A percentile compares a stretch with the other conserved stretches of the same genome.
Evolutionary conservation across 495 filamentous ascomycete species (phyloP).

Genomic region (Xylaria bambusicola): DNA sequence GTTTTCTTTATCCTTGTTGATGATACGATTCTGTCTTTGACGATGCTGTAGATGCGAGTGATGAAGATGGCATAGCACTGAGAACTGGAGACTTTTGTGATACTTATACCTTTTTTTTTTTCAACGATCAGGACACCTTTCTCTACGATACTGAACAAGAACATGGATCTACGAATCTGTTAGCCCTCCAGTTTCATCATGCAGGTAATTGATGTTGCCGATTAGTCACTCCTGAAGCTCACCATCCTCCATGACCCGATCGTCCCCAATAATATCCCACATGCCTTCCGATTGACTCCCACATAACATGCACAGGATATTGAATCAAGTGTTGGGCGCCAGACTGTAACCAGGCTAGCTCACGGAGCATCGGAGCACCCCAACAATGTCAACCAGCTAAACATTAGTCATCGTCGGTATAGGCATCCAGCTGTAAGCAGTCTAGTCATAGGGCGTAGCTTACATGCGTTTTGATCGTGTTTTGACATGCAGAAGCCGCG

Average conservation of each 20-base stretch:
- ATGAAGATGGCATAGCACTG: too few species aligned
- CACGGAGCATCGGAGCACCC: background rate
- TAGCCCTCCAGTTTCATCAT: background rate
- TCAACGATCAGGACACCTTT: background rate
- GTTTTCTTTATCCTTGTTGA: background rate
- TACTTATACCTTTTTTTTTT: background rate
- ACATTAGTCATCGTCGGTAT: background rate
- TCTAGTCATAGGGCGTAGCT: background rate
- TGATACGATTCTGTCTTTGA: background rate
- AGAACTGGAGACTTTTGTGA: too few species aligned
- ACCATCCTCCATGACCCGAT: background rate
- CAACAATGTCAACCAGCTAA: background rate
- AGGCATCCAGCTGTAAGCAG: too few species aligned
- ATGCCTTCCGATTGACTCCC: background rate
- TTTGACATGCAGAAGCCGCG: constrained; percentile 1
- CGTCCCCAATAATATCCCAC: background rate
- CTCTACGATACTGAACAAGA: background rate
- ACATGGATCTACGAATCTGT: background rate
- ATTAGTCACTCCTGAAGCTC: background rate
- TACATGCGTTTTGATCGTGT: background rate
- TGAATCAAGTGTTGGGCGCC: background rate
- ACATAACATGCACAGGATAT: background rate
- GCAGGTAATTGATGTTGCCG: background rate
- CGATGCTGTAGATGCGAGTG: background rate
- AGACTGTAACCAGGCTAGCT: background rate